Base-by-base conservation (phyloP, 345 rosid species). In the Arabidopsis arenosa region DNA sequence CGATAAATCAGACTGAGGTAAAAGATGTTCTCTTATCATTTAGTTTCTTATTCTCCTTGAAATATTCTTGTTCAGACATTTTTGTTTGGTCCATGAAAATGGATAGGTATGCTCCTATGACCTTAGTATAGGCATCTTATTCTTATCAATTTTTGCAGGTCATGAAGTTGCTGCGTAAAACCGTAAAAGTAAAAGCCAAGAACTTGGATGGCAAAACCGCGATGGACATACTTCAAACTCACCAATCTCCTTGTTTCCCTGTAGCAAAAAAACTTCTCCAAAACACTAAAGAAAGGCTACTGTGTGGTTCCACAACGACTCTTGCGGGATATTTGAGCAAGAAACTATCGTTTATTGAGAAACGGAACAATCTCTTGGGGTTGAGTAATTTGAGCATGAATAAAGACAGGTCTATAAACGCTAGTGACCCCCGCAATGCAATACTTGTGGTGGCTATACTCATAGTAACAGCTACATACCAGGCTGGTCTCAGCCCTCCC, bases 391-490 rank as follows among this genome's bases (percentile, higher is more conserved):
- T 59, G 45, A 35, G 1, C 13, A 6, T 2, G 44, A 55, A 4
- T 15, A 56, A 10, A 35, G 6, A 14, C 44, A 13, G 11, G 6
- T 63, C 62, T 63, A 1, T 7, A 33, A 13, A 52, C 0, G 0
- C 6, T 0, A 54, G 7, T 2, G 75, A 66, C 37, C 2, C 26
- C 17, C 44, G 69, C 7, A 45, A 5, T 30, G 43, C 21, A 4
- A 48, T 80, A 4, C 77, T 84, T 28, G 79, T 79, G 28, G 83
- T 84, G 59, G 81, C 77, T 49, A n/a, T 81, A 49, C 57, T 84
- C 63, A 76, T 84, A 56, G 81, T 43, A 2, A 81, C 80, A 21
- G 73, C 83, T 43, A 79, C 86, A 4, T 81, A 81, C 73, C 81
- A 84, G 3, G 81, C 81, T 9, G 73, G 51, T 13, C 58, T 83